Conservation (phyloP, 2,329 filamentous ascomycete species). For the Gaeumannomyces tritici region DNA sequence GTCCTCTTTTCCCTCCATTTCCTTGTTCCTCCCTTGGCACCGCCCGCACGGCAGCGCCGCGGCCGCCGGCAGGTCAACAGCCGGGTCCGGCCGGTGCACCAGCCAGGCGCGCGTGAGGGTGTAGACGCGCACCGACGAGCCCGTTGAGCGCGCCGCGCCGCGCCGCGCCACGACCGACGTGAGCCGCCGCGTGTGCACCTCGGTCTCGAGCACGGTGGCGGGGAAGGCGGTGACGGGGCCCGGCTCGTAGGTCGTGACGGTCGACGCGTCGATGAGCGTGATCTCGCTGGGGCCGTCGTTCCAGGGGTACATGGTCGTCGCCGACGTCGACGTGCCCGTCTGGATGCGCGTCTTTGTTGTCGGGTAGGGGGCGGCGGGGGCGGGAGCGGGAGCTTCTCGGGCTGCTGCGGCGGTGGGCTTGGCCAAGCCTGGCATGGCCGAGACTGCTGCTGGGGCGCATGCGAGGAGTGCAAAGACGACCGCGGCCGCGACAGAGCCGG, state of each 20-base stretch:
- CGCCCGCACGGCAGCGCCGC: neutral
- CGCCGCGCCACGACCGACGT: neutral
- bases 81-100: neutral
- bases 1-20: neutral
- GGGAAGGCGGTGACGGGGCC: neutral
- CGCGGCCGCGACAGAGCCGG: too few relatives aligned
- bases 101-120: constrained; percentile 1
- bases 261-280: neutral
- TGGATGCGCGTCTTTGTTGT: neutral
- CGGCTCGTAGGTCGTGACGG: neutral
- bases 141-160: neutral
- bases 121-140: neutral
- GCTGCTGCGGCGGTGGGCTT: too few relatives aligned
- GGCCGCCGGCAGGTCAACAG: neutral
- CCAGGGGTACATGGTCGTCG: neutral
- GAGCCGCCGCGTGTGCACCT: neutral
- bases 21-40: neutral
- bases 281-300: neutral
- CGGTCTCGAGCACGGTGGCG: constrained; percentile 1
- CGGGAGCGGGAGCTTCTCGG: too few relatives aligned
- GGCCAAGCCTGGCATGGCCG: neutral
- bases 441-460: neutral
- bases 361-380: neutral
- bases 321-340: neutral
- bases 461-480: neutral